phyloP scores from a whole-genome alignment of 441 rosid genomes.

The Adansonia gregorii region DNA sequence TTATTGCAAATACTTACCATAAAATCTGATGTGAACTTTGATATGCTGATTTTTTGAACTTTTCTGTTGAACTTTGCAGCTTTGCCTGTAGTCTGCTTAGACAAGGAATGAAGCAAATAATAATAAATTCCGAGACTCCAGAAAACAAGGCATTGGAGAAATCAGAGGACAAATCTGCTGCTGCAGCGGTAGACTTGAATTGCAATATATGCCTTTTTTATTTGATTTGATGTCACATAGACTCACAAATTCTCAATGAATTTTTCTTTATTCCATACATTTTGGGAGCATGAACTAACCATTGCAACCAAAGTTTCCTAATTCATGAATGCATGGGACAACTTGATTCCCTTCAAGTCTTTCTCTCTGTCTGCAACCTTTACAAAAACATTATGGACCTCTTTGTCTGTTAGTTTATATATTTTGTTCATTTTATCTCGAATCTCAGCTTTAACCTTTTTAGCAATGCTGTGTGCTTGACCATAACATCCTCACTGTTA shows the following conservation, averaged over 20 bases:
- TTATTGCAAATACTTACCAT: slow-evolving; percentile 10
- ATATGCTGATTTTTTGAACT: slow-evolving; percentile 32
- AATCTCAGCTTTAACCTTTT: not conserved
- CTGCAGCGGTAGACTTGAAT: slow-evolving; percentile 51
- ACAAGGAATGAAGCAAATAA: slow-evolving; percentile 90
- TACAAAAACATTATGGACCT: not conserved
- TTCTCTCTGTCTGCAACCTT: not conserved
- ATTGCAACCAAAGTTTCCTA: not conserved
- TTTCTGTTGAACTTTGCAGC: slow-evolving; percentile 53
- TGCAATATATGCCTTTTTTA: not conserved
- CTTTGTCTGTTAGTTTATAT: not conserved
- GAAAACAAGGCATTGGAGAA: slow-evolving; percentile 68
- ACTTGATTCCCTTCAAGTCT: not conserved
- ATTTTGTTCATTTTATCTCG: not conserved
- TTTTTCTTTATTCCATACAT: not conserved
- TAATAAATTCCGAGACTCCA: slow-evolving; percentile 75
- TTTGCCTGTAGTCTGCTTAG: slow-evolving; percentile 93
- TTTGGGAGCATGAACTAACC: not conserved
- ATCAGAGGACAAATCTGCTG: slow-evolving; percentile 65
- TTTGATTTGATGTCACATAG: not conserved
- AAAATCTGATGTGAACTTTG: slow-evolving; percentile 23
- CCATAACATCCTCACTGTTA: not conserved
- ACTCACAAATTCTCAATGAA: not conserved
- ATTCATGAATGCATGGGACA: not conserved
- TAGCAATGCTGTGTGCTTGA: not conserved